Conservation (phyloP, 2,329 filamentous ascomycete genomes). For the Epichloe aotearoae region DNA sequence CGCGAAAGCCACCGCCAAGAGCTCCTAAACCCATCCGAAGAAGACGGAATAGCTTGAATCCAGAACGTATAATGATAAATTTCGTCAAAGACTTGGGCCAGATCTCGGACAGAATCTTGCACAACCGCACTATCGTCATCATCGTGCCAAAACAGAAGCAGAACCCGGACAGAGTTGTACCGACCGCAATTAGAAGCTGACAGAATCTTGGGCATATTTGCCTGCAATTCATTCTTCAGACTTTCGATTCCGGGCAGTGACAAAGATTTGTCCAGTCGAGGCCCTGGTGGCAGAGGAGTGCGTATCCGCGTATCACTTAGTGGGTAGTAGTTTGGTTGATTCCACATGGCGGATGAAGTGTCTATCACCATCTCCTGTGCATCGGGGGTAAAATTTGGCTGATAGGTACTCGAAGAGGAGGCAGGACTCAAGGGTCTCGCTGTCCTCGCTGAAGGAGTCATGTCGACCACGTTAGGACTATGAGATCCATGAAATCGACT, state of each 20-base stretch:
- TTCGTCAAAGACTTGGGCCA: slow-evolving; percentile 36
- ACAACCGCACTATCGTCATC: slow-evolving; percentile 32
- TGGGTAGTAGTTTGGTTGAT: slow-evolving; percentile 24
- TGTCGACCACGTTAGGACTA: slow-evolving; percentile 37
- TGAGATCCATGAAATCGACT: slow-evolving; percentile 39
- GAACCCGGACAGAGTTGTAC: slow-evolving; percentile 37
- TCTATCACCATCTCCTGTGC: slow-evolving; percentile 45
- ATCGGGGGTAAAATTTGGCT: slow-evolving; percentile 28
- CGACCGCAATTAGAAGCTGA: slow-evolving; percentile 37
- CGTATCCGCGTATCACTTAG: slow-evolving; percentile 37
- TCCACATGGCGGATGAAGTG: slow-evolving; percentile 17
- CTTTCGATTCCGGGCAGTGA: slow-evolving; percentile 37
- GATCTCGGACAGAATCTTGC: slow-evolving; percentile 29
- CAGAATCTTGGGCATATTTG: slow-evolving; percentile 34
- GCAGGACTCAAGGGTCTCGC: slow-evolving; percentile 37
- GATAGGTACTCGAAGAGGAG: slow-evolving; percentile 22
- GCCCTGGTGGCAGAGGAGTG: slow-evolving; percentile 43
- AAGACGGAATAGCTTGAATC: slow-evolving; percentile 35
- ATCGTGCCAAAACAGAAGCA: slow-evolving; percentile 45
- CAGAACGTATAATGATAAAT: slow-evolving; percentile 39
- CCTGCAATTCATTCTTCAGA: slow-evolving; percentile 39
- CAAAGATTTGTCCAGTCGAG: slow-evolving; percentile 37
- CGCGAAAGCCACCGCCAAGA: slow-evolving; percentile 41
- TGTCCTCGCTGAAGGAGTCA: slow-evolving; percentile 27
- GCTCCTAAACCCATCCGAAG: slow-evolving; percentile 32